These are phyloP conservation scores for Magnolia officinalis DNA, from an alignment of 164 flowering plant genomes.

Conservation along the genomic window DNA sequence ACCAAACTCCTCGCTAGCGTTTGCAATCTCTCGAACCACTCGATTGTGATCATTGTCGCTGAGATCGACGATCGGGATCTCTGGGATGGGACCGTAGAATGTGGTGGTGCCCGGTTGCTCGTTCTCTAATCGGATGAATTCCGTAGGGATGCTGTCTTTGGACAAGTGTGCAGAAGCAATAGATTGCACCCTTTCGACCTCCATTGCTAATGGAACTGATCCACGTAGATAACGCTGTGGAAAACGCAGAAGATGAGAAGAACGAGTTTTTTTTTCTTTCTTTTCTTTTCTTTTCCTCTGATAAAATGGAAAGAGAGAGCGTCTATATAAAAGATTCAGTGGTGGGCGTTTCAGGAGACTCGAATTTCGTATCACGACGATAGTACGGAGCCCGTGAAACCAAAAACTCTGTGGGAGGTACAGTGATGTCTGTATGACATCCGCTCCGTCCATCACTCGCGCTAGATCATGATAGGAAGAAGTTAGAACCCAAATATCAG, in stretches of 20 bases:
- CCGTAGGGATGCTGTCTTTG: slow-evolving; percentile 23
- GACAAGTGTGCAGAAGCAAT: slow-evolving; percentile 12
- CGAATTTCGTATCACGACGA: too few relatives aligned
- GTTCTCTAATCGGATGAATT: slow-evolving; percentile 27
- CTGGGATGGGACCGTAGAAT: slow-evolving; percentile 23
- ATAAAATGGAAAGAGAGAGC: too few relatives aligned
- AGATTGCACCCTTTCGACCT: slow-evolving; percentile 32
- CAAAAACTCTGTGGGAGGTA: too few relatives aligned
- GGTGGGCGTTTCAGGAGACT: too few relatives aligned
- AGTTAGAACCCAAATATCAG: too few relatives aligned
- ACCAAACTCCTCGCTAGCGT: slow-evolving; percentile 62
- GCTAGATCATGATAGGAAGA: too few relatives aligned
- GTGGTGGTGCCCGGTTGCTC: slow-evolving; percentile 35
- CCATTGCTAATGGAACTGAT: slow-evolving; percentile 8
- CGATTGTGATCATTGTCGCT: slow-evolving; percentile 30
- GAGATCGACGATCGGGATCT: slow-evolving; percentile 48
- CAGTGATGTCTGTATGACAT: too few relatives aligned
- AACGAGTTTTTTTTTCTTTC: not conserved
- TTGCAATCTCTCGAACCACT: slow-evolving; percentile 23
- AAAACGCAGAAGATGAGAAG: not conserved
- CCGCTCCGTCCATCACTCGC: too few relatives aligned
- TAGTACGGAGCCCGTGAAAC: too few relatives aligned
- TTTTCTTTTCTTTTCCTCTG: not conserved
- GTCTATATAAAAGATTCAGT: too few relatives aligned
- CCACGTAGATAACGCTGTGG: not conserved